Base-by-base conservation (phyloP, 2,329 filamentous ascomycete genomes). In the Fusarium sambucinum region DNA sequence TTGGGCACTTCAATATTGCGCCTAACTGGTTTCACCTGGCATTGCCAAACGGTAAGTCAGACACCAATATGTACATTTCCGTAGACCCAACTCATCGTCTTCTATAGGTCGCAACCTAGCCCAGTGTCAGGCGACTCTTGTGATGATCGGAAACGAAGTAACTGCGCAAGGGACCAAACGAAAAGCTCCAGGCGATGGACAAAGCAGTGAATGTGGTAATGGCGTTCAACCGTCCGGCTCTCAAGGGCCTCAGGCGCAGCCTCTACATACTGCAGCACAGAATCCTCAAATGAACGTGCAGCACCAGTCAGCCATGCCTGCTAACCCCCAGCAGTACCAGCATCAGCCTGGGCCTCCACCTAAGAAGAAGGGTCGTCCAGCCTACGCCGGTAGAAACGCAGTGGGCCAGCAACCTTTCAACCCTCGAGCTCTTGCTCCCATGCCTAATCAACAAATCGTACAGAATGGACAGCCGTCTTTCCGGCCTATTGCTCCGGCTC, bases 21-120 rank as follows among this genome's bases (percentile, higher is more conserved):
- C 81, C 82, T 11, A 78, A 81, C 54, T 85, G 82, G 82, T 77
- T 82, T 74, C 77, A 75, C 45, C 84, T 85, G 79, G 83, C 84
- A 66, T 77, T 85, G 38, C 83, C 83, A 13, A 68, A 73, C 57
- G 83, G 83, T 85, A 79, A 62, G 78, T 73, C 53, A 9, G 17
- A 29, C 23, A 25, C 27, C 23, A 21, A 27, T 5, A 29, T 27
- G 5, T 54, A 10, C 16, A 25, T 19, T 21, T 30, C 11, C 29
- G 45, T 19, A 16, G 27, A 30, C 14, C 45, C 55, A 55, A 58
- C 41, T 38, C n/a, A 38, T 11, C 14, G 14, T 42, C 19, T 60
- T 29, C n/a, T 10, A 29, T 56, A 85, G 83, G 83, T 33, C 82
- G 83, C 54, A 84, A 80, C 66, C 79, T 84, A 77, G 78, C 78